A percentile compares a stretch with the other conserved stretches of the same genome.
These are phyloP conservation scores for Chrysoporthe puriensis DNA, from an alignment of 2,329 filamentous ascomycete genomes.

Conservation along the genomic window DNA sequence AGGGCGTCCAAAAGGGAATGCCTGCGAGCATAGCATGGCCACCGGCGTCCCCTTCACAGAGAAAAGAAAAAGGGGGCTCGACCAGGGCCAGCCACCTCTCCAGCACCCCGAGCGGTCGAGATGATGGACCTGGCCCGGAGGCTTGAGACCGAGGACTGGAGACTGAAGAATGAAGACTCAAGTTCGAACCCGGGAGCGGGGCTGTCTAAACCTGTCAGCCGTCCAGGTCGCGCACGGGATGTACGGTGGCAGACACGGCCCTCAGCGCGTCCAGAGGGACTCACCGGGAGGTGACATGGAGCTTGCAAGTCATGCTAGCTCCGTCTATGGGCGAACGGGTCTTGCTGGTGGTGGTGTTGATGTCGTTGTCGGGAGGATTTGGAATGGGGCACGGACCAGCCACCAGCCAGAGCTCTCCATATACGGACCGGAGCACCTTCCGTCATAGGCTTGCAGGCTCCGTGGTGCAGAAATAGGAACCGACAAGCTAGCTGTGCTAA, in stretches of 20 bases:
- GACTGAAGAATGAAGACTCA: background rate
- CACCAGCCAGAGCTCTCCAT: background rate
- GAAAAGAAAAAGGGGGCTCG: background rate
- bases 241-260: too few relatives aligned
- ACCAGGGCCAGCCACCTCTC: background rate
- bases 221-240: too few relatives aligned
- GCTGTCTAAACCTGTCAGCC: too few relatives aligned
- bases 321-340: too few relatives aligned
- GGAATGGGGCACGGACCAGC: background rate
- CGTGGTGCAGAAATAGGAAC: background rate
- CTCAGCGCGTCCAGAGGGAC: background rate
- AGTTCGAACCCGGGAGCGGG: too few relatives aligned
- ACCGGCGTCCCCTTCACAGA: too few relatives aligned
- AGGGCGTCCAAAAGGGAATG: background rate
- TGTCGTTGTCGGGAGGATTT: too few relatives aligned
- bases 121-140: background rate
- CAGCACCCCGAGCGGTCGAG: background rate
- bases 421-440: background rate
- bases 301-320: background rate
- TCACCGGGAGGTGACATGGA: background rate
- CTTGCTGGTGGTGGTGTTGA: too few relatives aligned
- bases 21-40: too few relatives aligned
- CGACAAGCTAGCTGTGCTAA: background rate
- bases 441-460: too few relatives aligned
- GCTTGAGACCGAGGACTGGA: background rate